Percentiles rank a stretch among this genome's conserved stretches.
Evolutionary conservation across 768 basidiomycete species (phyloP).

Genomic region (Rhizopogon vulgaris): DNA sequence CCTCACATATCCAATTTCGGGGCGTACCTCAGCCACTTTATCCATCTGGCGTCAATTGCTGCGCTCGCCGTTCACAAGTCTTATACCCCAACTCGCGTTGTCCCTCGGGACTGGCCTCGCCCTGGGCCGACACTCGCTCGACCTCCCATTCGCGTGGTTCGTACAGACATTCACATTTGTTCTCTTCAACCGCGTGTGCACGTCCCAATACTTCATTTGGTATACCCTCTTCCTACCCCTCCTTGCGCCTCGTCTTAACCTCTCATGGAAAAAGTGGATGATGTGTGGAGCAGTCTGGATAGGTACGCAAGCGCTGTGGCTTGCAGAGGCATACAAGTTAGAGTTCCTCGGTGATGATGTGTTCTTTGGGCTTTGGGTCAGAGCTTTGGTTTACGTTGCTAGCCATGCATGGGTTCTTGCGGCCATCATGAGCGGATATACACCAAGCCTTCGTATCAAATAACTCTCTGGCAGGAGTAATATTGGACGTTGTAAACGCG

Average conservation of each 20-base stretch:
- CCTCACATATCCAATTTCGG: conserved; percentile 59
- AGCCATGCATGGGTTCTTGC: conserved; percentile 80
- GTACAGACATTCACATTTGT: conserved; percentile 89
- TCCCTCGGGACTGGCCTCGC: conserved; percentile 68
- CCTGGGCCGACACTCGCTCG: conserved; percentile 49
- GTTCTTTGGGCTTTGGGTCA: conserved; percentile 70
- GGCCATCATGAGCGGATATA: conserved; percentile 43
- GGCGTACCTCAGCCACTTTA: conserved; percentile 11
- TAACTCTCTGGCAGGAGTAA: too few species aligned
- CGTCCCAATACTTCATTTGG: conserved; percentile 98
- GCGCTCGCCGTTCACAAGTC: conserved; percentile 73
- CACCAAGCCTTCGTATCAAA: too few species aligned
- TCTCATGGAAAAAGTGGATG: conserved; percentile 39
- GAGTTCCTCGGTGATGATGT: conserved; percentile 81
- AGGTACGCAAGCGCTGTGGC: conserved; percentile 80
- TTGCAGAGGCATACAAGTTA: conserved; percentile 82
- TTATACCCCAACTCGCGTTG: conserved; percentile 76
- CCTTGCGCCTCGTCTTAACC: conserved; percentile 58
- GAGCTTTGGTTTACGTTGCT: conserved; percentile 66
- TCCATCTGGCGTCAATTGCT: conserved; percentile 38
- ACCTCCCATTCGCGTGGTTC: conserved; percentile 83
- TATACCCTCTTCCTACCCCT: conserved; percentile 86
- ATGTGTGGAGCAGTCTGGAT: conserved; percentile 58
- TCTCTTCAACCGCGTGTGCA: conserved; percentile 98
- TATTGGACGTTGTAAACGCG: too few species aligned